Percentiles rank a stretch among this genome's conserved stretches.
Evolutionary conservation across 495 filamentous ascomycete genomes (phyloP).

Genomic region (Penicillium coffeae): DNA sequence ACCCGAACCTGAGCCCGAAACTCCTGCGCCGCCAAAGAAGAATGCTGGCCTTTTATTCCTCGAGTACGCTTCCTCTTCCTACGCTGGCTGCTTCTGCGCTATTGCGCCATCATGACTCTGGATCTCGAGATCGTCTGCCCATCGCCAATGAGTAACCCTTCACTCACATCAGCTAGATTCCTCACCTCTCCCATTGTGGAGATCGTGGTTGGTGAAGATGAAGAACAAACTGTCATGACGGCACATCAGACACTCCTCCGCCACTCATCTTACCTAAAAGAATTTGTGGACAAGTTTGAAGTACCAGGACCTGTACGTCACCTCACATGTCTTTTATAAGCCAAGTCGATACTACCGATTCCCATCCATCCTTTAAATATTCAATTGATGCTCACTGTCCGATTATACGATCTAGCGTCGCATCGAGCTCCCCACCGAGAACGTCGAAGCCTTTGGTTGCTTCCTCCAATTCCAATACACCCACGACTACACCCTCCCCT

Average conservation of each 20-base stretch:
- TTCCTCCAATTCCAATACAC: slow-evolving; percentile 94
- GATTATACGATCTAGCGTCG: slow-evolving; percentile 56
- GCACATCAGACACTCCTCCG: slow-evolving; percentile 77
- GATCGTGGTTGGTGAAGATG: slow-evolving; percentile 64
- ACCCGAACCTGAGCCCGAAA: slow-evolving; percentile 17
- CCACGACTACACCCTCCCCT: slow-evolving; percentile 78
- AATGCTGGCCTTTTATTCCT: slow-evolving; percentile 28
- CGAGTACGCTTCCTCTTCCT: slow-evolving; percentile 25
- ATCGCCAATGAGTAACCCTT: background rate
- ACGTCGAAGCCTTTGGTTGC: slow-evolving; percentile 77
- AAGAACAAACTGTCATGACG: slow-evolving; percentile 57
- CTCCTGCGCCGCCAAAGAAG: slow-evolving; percentile 19
- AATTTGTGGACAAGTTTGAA: slow-evolving; percentile 54
- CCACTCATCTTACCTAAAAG: slow-evolving; percentile 70
- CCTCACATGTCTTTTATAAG: too few relatives aligned
- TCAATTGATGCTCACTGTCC: too few relatives aligned
- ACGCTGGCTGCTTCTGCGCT: background rate
- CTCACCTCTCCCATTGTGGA: slow-evolving; percentile 78
- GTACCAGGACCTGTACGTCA: slow-evolving; percentile 34
- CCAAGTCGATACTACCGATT: too few relatives aligned
- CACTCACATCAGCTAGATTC: slow-evolving; percentile 26
- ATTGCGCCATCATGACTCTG: background rate
- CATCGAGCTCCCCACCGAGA: slow-evolving; percentile 65
- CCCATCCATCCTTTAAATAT: too few relatives aligned
- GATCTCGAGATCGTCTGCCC: background rate